Base-by-base conservation (phyloP, 164 flowering plant species). In the Houttuynia cordata region DNA sequence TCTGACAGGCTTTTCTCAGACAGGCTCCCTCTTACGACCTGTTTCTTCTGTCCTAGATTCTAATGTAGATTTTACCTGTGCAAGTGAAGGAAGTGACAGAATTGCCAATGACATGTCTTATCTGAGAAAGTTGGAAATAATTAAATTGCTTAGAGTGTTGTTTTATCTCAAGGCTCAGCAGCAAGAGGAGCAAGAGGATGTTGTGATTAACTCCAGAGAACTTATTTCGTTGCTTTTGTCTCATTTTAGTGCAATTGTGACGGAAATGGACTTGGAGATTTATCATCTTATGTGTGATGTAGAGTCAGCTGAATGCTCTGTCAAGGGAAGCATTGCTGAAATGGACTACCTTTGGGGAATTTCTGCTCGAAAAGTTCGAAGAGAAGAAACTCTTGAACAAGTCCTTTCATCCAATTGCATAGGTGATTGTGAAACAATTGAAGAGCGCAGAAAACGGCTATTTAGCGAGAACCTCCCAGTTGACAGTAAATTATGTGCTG, bases 311-410 rank as follows among this genome's bases (percentile, higher is more conserved):
- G 76, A 76, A 68, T 76, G 74, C 60, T 63, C 72, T 39, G 68
- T 60, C 17, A 19, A 58, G 57, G 75, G 67, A 30, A 59, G 55
- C 63, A 51, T 83, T 40, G 73, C 84, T 61, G 80, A 82, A 50
- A 69, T 79, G 79, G 94, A 86, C 73, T 87, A 77, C 60, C 70
- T 89, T n/a, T 93, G 98, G 98, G 98, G 98, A 60, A 62, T 62
- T 67, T 80, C 92, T 71, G 84, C 82, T 62, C 59, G 69, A 49
- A 81, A 64, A 69, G 45, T 79, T 39, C 76, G 75, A 72, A 75
- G 76, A 62, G 93, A 76, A 62, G 70, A 61, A 54, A 64, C 45
- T 19, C 59, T 69, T 58, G 93, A 76, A 63, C 66, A 65, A 68
- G 60, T 56, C 61, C 51, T 70, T 20, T 74, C 77, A 42, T 59